These are phyloP conservation scores for Intubia oerlemansii DNA, from an alignment of 2,329 filamentous ascomycete species.

Conservation along the genomic window DNA sequence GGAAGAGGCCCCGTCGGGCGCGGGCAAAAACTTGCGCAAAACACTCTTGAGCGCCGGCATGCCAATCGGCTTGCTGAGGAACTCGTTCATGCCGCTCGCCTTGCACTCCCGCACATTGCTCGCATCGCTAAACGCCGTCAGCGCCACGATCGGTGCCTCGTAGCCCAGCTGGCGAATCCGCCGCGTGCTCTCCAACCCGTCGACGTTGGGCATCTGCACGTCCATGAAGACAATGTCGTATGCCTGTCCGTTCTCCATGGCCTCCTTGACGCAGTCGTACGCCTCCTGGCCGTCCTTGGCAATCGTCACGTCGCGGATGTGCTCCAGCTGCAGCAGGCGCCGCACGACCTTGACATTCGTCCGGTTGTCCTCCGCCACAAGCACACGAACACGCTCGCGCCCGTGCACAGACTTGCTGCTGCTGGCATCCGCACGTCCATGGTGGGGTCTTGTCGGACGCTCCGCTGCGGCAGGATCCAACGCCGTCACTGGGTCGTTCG, in stretches of 20 bases:
- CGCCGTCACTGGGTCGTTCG: slow-evolving; percentile 43
- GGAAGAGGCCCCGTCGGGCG: slow-evolving; percentile 56
- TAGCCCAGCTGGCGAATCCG: slow-evolving; percentile 77
- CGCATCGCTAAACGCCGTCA: slow-evolving; percentile 81
- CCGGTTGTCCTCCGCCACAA: slow-evolving; percentile 57
- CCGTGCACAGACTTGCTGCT: slow-evolving; percentile 30
- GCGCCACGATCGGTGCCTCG: slow-evolving; percentile 66
- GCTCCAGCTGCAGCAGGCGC: slow-evolving; percentile 51
- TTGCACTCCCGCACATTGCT: slow-evolving; percentile 73
- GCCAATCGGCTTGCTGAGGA: slow-evolving; percentile 56
- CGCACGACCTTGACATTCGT: slow-evolving; percentile 37
- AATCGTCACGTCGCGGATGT: slow-evolving; percentile 71
- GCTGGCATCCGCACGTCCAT: no score
- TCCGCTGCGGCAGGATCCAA: slow-evolving; percentile 45
- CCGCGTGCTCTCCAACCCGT: slow-evolving; percentile 69
- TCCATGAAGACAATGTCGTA: slow-evolving; percentile 95
- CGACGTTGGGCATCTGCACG: slow-evolving; percentile 84
- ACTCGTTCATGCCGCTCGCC: slow-evolving; percentile 83
- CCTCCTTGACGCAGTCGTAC: slow-evolving; percentile 63
- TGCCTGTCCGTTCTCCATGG: slow-evolving; percentile 48
- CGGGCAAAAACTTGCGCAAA: slow-evolving; percentile 64
- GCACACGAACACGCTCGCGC: slow-evolving; percentile 47
- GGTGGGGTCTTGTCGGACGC: no score
- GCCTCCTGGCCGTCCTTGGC: slow-evolving; percentile 77
- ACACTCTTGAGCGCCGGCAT: slow-evolving; percentile 74